Percentiles rank a stretch among this genome's conserved stretches.
These are phyloP conservation scores for Cryptosporidium ubiquitum DNA, from an alignment of 169 alveolate species.

Conservation along the genomic window DNA sequence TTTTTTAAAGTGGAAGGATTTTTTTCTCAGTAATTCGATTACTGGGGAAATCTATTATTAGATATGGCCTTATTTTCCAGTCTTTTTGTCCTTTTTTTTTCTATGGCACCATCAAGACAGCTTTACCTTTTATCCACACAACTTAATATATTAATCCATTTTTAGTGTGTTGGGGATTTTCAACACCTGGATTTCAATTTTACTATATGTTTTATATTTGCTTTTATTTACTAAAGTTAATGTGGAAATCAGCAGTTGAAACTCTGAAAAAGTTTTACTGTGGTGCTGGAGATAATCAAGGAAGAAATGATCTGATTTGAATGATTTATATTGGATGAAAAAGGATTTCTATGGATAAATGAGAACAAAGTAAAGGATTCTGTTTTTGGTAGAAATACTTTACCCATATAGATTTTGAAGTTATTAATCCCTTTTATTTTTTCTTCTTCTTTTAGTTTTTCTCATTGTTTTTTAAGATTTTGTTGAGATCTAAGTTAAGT, in stretches of 20 bases:
- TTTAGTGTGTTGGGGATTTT: not conserved
- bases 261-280: not conserved
- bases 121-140: not conserved
- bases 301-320: not conserved
- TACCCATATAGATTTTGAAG: slow-evolving; percentile 4
- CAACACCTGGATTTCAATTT: not conserved
- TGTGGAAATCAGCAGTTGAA: not conserved
- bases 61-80: too few species aligned
- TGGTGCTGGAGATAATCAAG: not conserved
- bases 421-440: not conserved
- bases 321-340: not conserved
- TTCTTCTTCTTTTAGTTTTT: not conserved
- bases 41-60: too few species aligned
- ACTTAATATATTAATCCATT: not conserved
- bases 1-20: too few species aligned
- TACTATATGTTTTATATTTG: not conserved
- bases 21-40: too few species aligned
- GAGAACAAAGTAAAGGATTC: not conserved
- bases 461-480: not conserved
- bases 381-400: not conserved
- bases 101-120: not conserved
- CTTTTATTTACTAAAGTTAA: not conserved
- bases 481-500: not conserved
- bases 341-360: not conserved
- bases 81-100: not conserved